A percentile compares a stretch with the other conserved stretches of the same genome.
These are phyloP conservation scores for Metschnikowia henanensis DNA, from an alignment of 805 yeast genomes.

Conservation along the genomic window DNA sequence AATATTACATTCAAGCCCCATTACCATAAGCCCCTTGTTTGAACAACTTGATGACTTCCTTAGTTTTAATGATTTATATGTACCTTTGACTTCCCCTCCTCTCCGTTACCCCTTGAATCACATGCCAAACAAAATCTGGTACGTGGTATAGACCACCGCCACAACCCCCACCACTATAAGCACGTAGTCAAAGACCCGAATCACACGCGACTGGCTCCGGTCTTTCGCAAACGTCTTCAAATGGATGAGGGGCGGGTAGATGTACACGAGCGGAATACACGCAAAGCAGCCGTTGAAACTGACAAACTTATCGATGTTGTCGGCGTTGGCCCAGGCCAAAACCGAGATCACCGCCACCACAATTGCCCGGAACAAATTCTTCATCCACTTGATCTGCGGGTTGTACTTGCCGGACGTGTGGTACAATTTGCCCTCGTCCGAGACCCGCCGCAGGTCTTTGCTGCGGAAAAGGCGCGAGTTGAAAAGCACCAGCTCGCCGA, in stretches of 20 bases:
- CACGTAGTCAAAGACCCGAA: constrained; percentile 29
- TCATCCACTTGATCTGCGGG: constrained; percentile 78
- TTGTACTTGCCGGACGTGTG: constrained; percentile 67
- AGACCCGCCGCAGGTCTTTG: constrained; percentile 16
- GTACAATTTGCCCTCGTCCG: constrained; percentile 39
- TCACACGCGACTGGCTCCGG: constrained; percentile 10
- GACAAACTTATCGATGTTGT: constrained; percentile 89
- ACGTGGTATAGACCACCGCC: constrained; percentile 42
- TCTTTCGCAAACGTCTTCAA: constrained; percentile 40
- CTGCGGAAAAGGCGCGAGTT: constrained; percentile 36
- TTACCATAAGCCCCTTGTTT: too few species aligned
- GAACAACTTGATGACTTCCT: too few species aligned
- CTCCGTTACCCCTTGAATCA: not conserved
- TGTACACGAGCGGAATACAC: constrained; percentile 91
- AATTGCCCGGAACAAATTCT: constrained; percentile 67
- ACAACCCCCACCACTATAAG: constrained; percentile 38
- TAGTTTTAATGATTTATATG: too few species aligned
- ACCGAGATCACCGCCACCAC: constrained; percentile 65
- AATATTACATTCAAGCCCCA: too few species aligned
- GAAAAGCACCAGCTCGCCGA: constrained; percentile 75
- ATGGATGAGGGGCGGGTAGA: constrained; percentile 91
- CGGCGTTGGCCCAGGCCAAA: constrained; percentile 84
- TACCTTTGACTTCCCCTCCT: too few species aligned
- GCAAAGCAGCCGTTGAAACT: constrained; percentile 93
- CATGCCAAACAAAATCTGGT: constrained; percentile 33